Percentiles rank a stretch among this genome's conserved stretches.
These are phyloP conservation scores for Fusarium albosuccineum DNA, from an alignment of 2,329 filamentous ascomycete species.

Conservation along the genomic window DNA sequence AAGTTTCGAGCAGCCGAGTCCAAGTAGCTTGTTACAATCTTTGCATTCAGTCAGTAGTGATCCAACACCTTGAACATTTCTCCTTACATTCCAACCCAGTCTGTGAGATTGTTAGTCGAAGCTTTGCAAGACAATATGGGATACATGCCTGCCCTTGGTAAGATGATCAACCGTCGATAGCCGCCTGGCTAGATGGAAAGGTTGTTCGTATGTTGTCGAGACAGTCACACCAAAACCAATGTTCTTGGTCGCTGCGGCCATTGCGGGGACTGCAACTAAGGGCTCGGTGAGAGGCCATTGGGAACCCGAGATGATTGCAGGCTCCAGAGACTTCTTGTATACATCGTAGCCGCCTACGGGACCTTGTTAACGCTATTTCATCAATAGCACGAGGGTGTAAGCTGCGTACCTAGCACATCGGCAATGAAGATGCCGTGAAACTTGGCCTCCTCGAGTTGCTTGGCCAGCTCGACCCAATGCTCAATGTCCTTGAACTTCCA, in stretches of 20 bases:
- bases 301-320: slow-evolving; percentile 72
- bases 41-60: slow-evolving; percentile 45
- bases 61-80: accelerated
- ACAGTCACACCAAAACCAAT: slow-evolving; percentile 79
- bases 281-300: slow-evolving; percentile 81
- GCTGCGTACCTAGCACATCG: slow-evolving; percentile 66
- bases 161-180: slow-evolving; percentile 77
- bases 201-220: slow-evolving; percentile 78
- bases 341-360: slow-evolving; percentile 74
- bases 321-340: slow-evolving; percentile 71
- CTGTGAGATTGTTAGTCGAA: slow-evolving; percentile 45
- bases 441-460: slow-evolving; percentile 70
- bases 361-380: neutral
- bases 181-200: slow-evolving; percentile 75
- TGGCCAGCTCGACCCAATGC: slow-evolving; percentile 72
- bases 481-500: slow-evolving; percentile 70
- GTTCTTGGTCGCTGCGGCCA: slow-evolving; percentile 77
- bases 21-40: slow-evolving; percentile 78
- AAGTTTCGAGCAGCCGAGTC: slow-evolving; percentile 77
- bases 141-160: slow-evolving; percentile 67
- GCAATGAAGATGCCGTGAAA: slow-evolving; percentile 78
- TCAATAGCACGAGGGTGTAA: accelerated
- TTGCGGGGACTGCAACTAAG: slow-evolving; percentile 72
- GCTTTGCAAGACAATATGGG: accelerated
- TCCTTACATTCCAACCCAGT: slow-evolving; percentile 67